phyloP scores from a whole-genome alignment of 371 early-diverging fungal genomes.

The Neoconidiobolus thromboides region DNA sequence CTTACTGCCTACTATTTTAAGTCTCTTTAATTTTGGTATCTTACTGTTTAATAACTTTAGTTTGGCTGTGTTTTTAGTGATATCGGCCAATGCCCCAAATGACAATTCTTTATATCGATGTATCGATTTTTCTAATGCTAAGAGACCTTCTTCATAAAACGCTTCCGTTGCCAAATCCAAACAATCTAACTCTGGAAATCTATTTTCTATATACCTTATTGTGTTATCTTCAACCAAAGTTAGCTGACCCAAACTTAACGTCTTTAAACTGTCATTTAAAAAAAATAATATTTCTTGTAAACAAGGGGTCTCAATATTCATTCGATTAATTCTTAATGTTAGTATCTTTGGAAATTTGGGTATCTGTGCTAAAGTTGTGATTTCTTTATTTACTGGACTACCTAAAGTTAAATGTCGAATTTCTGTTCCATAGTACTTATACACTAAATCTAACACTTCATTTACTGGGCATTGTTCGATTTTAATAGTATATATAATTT shows the following conservation, averaged over 20 bases:
- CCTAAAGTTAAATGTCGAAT: neutral
- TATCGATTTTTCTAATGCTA: neutral
- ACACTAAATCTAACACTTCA: neutral
- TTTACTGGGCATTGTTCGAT: neutral
- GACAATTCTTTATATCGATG: neutral
- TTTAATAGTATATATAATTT: too few species aligned
- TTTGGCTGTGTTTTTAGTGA: neutral
- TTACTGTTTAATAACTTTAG: neutral
- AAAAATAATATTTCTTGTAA: neutral
- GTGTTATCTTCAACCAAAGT: neutral
- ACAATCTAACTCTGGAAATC: neutral
- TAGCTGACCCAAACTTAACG: neutral
- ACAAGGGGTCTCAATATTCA: neutral
- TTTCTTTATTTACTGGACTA: neutral
- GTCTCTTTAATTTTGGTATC: neutral
- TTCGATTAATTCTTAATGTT: neutral
- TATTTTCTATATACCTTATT: neutral
- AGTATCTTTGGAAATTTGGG: neutral
- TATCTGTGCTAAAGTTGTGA: neutral
- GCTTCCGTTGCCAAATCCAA: neutral
- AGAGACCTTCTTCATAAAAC: neutral
- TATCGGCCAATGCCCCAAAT: conserved; percentile 26
- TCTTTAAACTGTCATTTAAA: neutral
- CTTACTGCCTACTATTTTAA: neutral
- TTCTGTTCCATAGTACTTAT: neutral